Base-by-base conservation (phyloP, 2,329 filamentous ascomycete genomes). In the Fusarium scirpi region DNA sequence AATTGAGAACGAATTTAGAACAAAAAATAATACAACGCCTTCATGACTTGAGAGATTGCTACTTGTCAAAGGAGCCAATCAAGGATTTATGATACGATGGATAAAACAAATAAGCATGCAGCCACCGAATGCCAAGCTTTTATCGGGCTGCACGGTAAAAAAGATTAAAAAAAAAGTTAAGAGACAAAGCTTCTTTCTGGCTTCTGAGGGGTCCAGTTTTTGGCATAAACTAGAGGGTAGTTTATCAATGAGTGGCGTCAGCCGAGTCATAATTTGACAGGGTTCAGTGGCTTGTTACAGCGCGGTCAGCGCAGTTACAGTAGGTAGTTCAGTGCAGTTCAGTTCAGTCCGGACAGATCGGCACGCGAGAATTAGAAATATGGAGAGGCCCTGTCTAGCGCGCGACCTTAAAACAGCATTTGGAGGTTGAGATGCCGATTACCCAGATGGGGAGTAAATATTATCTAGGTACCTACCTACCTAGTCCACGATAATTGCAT, bases 101-200 rank as follows among this genome's bases (percentile, higher is more conserved):
- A 43, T 38, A 46, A 65, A 24, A 65, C 27, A 63, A 68, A 75
- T 74, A 74, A 75, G 73, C 73, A 74, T 73, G 68, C 73, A 73
- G 73, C 73, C 73, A 70, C 70, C 43, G 70, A 74, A 48, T 27
- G 73, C 73, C 73, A 75, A 75, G 73, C 73, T 76, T 75, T 74
- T 64, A 45, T 64, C 64, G 62, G 71, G 68, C 73, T 75, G 73
- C 73, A 75, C 63, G 73, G 70, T 75, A 73, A 69, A 72, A 75
- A 34, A 29, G 27, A 29, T 29, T 29, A 29, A 5, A 38, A 38
- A 38, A 11, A 38, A 49, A 65, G 7, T 25, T 58, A 62, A 74
- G 49, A 64, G 61, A 63, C 44, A 74, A 74, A 74, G 73, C 72
- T 75, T 75, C 70, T 48, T 34, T 48, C 45, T 58, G 32, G 16